phyloP scores from a whole-genome alignment of 1,284 basidiomycete genomes.

The Tylopilus microsporus region DNA sequence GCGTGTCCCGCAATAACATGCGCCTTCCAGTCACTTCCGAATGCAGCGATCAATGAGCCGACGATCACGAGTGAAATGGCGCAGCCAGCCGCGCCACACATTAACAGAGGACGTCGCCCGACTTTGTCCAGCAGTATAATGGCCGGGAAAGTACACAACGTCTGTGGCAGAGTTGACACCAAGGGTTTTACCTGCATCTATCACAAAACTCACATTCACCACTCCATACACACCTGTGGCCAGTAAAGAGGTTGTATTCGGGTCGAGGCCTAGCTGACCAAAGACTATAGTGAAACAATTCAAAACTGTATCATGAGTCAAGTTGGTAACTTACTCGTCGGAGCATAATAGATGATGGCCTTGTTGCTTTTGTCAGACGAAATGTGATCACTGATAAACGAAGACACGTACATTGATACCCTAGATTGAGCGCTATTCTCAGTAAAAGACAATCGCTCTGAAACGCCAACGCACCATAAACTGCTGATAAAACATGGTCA shows the following conservation, averaged over 20 bases:
- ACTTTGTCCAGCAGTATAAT: conserved; percentile 29
- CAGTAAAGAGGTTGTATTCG: conserved; percentile 31
- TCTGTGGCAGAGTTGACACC: conserved; percentile 12
- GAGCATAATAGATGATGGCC: conserved; percentile 34
- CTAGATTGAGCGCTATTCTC: conserved; percentile 13
- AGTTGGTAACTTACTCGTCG: conserved; percentile 25
- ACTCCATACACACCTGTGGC: conserved; percentile 33
- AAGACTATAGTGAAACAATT: conserved; percentile 25
- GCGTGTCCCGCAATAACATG: conserved; percentile 27
- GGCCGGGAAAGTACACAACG: conserved; percentile 28
- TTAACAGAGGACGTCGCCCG: conserved; percentile 32
- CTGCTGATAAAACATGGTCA: conserved; percentile 34
- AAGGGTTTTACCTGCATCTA: too few relatives aligned
- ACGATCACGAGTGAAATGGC: conserved; percentile 28
- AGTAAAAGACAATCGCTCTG: background rate
- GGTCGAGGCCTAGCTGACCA: conserved; percentile 30
- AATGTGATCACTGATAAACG: background rate
- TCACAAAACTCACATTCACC: conserved; percentile 26
- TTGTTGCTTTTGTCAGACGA: conserved; percentile 16
- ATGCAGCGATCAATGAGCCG: conserved; percentile 28
- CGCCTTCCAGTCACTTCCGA: conserved; percentile 26
- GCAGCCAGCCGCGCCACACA: conserved; percentile 32
- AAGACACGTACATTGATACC: conserved; percentile 27
- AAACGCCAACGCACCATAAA: conserved; percentile 26
- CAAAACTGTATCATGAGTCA: background rate